Evolutionary conservation across 495 filamentous ascomycete species (phyloP).

Genomic region (Annulohypoxylon moriforme): DNA sequence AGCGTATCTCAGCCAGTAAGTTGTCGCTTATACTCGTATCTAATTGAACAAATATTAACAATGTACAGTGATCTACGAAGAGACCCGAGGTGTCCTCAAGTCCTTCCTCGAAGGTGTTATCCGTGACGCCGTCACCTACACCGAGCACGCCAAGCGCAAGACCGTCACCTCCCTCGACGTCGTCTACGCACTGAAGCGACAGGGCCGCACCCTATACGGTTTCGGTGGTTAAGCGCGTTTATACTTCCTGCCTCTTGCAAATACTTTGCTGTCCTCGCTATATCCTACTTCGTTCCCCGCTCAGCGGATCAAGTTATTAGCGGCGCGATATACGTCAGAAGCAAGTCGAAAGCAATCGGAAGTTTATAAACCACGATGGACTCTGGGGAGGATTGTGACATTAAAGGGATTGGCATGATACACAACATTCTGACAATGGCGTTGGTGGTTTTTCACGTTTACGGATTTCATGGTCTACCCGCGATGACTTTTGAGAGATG

Average conservation of each 20-base stretch:
- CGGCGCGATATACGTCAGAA: background rate
- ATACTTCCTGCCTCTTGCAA: background rate
- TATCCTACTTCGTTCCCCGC: background rate
- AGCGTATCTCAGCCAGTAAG: constrained; percentile 99
- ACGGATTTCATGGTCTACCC: constrained; percentile 42
- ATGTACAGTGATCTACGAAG: constrained; percentile 90
- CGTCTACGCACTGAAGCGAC: constrained; percentile 92
- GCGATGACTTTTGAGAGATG: constrained; percentile 40
- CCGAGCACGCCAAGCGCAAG: constrained; percentile 97
- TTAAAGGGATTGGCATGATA: constrained; percentile 48
- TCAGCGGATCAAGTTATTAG: background rate
- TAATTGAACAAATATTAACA: constrained; percentile 47
- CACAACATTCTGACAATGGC: constrained; percentile 43
- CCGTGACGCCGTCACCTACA: constrained; percentile 98
- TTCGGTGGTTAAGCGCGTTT: constrained; percentile 87
- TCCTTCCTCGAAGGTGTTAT: constrained; percentile 99
- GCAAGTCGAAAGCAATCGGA: background rate
- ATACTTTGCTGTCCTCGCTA: constrained; percentile 2
- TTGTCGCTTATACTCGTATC: constrained; percentile 27
- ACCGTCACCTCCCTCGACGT: constrained; percentile 95
- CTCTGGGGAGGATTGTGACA: constrained; percentile 33
- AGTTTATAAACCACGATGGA: background rate
- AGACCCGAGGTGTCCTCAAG: constrained; percentile 99
- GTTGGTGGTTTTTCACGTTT: constrained; percentile 46
- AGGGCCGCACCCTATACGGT: constrained; percentile 95